These are phyloP conservation scores for Cruciata laevipes DNA, from an alignment of 257 asterid species.

Conservation along the genomic window DNA sequence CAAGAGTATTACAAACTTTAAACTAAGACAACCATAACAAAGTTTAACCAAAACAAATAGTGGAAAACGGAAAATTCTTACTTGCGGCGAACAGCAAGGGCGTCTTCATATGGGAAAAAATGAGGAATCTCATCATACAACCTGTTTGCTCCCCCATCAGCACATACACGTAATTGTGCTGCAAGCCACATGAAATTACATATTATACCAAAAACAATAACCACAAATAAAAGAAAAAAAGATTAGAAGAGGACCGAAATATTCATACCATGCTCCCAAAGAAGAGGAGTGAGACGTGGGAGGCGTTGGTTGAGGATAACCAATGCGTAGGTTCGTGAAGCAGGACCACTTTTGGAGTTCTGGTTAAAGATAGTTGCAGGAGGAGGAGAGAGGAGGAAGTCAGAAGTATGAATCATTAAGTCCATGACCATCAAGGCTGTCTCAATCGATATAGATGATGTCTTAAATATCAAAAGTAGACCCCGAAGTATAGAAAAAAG, in stretches of 20 bases:
- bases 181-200: conserved; percentile 17
- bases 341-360: conserved; percentile 8
- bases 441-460: too few relatives aligned
- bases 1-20: too few relatives aligned
- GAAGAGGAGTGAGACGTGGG: conserved; percentile 71
- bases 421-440: conserved; percentile 33
- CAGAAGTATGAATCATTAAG: conserved; percentile 52
- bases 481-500: too few relatives aligned
- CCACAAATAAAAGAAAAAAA: not conserved
- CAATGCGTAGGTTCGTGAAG: conserved; percentile 44
- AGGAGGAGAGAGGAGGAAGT: conserved; percentile 54
- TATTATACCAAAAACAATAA: too few relatives aligned
- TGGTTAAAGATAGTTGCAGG: conserved; percentile 13
- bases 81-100: conserved; percentile 59
- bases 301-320: conserved; percentile 68
- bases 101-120: conserved; percentile 53
- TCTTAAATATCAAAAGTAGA: too few relatives aligned
- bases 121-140: conserved; percentile 77
- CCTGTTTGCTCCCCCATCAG: conserved; percentile 93
- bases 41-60: too few relatives aligned
- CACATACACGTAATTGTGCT: conserved; percentile 75
- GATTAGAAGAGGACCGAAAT: not conserved
- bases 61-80: conserved; percentile 9
- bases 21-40: too few relatives aligned
- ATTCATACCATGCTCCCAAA: conserved; percentile 67